A percentile compares a stretch with the other conserved stretches of the same genome.
phyloP scores from a whole-genome alignment of 345 rosid genomes.

The Brassica carinata region DNA sequence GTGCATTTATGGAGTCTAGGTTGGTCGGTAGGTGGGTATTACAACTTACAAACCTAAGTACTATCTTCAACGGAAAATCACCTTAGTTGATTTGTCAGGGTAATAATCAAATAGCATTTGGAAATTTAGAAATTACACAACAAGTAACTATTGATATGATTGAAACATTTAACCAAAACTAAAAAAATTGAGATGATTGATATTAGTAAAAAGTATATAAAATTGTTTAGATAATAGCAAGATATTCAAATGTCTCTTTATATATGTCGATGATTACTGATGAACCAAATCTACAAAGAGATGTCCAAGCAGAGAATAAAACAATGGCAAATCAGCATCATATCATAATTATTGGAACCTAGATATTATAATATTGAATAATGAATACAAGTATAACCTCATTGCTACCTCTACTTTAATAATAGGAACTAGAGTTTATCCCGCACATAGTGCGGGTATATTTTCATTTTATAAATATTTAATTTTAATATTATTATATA shows the following conservation, averaged over 20 bases:
- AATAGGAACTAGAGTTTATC: no score
- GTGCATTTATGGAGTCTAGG: neutral
- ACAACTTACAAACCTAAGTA: neutral
- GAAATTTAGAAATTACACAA: neutral
- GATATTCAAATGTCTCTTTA: constrained; percentile 10
- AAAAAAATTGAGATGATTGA: neutral
- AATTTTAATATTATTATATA: no score
- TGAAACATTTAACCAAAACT: neutral
- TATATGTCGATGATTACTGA: constrained; percentile 18
- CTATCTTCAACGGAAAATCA: neutral
- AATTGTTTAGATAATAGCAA: constrained; percentile 1
- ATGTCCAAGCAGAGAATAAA: neutral
- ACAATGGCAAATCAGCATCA: constrained; percentile 29
- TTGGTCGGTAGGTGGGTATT: neutral
- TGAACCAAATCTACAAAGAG: constrained; percentile 22
- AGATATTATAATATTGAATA: constrained; percentile 14
- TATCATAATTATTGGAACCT: constrained; percentile 32
- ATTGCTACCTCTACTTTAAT: constrained; percentile 26
- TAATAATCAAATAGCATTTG: neutral
- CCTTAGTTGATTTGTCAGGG: neutral
- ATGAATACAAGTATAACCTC: constrained; percentile 10
- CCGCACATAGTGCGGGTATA: no score
- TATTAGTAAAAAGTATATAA: neutral
- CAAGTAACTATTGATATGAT: neutral
- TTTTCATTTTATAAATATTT: no score